These are phyloP conservation scores for Perilla frutescens DNA, from an alignment of 257 asterid species.

Conservation along the genomic window DNA sequence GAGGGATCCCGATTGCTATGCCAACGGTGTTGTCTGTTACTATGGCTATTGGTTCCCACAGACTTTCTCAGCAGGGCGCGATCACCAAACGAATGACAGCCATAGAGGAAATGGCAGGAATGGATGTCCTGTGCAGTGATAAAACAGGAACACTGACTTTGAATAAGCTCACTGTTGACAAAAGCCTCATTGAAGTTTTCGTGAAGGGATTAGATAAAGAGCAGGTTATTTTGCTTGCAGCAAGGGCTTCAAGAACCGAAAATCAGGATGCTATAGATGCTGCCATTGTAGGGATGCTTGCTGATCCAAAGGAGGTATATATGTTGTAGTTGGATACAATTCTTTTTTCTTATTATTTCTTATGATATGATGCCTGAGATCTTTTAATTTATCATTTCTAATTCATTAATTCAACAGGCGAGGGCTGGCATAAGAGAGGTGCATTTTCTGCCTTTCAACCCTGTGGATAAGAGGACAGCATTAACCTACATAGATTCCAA, in stretches of 20 bases:
- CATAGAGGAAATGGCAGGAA: constrained; percentile 96
- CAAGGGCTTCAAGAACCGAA: constrained; percentile 88
- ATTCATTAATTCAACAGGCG: constrained; percentile 50
- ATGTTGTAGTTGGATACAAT: background rate
- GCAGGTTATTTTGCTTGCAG: constrained; percentile 73
- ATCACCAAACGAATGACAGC: constrained; percentile 97
- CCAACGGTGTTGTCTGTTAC: constrained; percentile 93
- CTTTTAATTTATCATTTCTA: background rate
- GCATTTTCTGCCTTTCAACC: constrained; percentile 91
- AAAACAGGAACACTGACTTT: constrained; percentile 91
- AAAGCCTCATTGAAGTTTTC: constrained; percentile 69
- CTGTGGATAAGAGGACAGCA: constrained; percentile 94
- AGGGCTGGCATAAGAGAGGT: constrained; percentile 82
- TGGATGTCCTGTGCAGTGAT: constrained; percentile 96
- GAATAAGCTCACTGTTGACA: constrained; percentile 86
- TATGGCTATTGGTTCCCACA: constrained; percentile 95
- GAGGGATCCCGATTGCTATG: constrained; percentile 97
- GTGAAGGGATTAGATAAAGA: constrained; percentile 80
- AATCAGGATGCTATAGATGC: constrained; percentile 97
- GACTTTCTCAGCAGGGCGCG: constrained; percentile 92
- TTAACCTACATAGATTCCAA: constrained; percentile 78
- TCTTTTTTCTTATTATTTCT: background rate
- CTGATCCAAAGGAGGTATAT: constrained; percentile 97
- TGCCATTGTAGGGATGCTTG: constrained; percentile 92
- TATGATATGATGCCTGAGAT: background rate